phyloP scores from a whole-genome alignment of 2,329 filamentous ascomycete genomes.

The Leptographium flavum region DNA sequence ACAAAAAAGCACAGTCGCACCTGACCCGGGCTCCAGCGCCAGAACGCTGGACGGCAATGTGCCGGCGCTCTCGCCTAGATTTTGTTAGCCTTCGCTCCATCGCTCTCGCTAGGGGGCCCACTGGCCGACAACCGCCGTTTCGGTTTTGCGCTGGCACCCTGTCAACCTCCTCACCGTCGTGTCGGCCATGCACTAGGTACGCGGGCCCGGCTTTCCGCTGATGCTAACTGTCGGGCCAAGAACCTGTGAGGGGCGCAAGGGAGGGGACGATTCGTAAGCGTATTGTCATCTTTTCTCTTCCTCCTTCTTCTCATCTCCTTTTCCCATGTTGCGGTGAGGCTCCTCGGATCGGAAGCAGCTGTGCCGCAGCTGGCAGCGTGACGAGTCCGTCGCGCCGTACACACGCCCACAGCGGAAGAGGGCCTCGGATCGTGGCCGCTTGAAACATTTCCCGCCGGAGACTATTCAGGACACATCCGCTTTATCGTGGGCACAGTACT shows the following conservation, averaged over 20 bases:
- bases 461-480: too few relatives aligned
- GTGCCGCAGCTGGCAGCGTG: too few relatives aligned
- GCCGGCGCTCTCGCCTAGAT: too few relatives aligned
- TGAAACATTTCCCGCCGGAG: too few relatives aligned
- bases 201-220: not conserved
- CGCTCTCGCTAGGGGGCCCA: too few relatives aligned
- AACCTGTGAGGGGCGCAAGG: not conserved
- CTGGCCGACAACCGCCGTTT: not conserved
- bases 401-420: too few relatives aligned
- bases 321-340: not conserved
- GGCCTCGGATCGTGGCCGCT: too few relatives aligned
- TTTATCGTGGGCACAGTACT: too few relatives aligned
- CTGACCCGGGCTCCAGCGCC: not conserved
- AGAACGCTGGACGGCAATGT: not conserved
- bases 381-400: not conserved
- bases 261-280: too few relatives aligned
- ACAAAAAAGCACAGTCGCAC: not conserved
- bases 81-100: too few relatives aligned
- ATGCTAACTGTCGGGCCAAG: not conserved
- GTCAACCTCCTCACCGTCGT: not conserved
- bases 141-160: not conserved
- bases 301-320: too few relatives aligned
- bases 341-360: not conserved
- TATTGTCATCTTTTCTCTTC: too few relatives aligned
- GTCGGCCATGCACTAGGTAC: not conserved